Percentiles rank a stretch among this genome's conserved stretches.
These are phyloP conservation scores for Yarrowia alimentaria DNA, from an alignment of 805 yeast species.

Conservation along the genomic window DNA sequence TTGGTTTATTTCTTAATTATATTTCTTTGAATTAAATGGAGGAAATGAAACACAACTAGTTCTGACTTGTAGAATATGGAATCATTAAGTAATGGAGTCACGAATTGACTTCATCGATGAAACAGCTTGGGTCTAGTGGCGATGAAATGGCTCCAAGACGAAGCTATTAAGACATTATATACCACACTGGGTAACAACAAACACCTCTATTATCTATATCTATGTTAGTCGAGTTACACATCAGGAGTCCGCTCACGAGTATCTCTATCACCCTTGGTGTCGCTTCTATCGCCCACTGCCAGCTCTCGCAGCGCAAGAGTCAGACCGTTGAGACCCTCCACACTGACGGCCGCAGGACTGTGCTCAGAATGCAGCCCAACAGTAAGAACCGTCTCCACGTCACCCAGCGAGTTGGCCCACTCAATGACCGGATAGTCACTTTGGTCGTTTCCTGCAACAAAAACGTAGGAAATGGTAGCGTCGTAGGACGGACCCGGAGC, in stretches of 20 bases:
- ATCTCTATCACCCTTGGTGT: slow-evolving; percentile 9
- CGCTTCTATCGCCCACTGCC: slow-evolving; percentile 19
- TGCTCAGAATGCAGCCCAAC: slow-evolving; percentile 26
- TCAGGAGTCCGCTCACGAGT: slow-evolving; percentile 2
- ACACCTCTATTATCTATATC: slow-evolving; percentile 21
- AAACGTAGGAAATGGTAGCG: slow-evolving; percentile 21
- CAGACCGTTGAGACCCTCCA: slow-evolving; percentile 25
- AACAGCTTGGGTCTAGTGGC: too few species aligned
- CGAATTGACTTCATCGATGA: too few species aligned
- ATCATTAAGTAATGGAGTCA: too few species aligned
- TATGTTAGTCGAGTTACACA: slow-evolving; percentile 7
- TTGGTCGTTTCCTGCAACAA: slow-evolving; percentile 25
- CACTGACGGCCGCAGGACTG: slow-evolving; percentile 16
- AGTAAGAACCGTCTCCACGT: slow-evolving; percentile 20
- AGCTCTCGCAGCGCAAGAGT: slow-evolving; percentile 19
- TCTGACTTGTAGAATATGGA: too few species aligned
- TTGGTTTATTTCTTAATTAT: too few species aligned
- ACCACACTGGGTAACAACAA: too few species aligned
- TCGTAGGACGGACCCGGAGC: slow-evolving; percentile 25
- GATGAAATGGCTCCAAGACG: too few species aligned
- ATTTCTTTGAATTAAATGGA: too few species aligned
- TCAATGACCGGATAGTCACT: slow-evolving; percentile 23
- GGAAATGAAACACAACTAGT: too few species aligned
- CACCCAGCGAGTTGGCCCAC: slow-evolving; percentile 25
- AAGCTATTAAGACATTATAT: too few species aligned